Conservation (phyloP, 768 basidiomycete species). For the Austroboletus festivus region DNA sequence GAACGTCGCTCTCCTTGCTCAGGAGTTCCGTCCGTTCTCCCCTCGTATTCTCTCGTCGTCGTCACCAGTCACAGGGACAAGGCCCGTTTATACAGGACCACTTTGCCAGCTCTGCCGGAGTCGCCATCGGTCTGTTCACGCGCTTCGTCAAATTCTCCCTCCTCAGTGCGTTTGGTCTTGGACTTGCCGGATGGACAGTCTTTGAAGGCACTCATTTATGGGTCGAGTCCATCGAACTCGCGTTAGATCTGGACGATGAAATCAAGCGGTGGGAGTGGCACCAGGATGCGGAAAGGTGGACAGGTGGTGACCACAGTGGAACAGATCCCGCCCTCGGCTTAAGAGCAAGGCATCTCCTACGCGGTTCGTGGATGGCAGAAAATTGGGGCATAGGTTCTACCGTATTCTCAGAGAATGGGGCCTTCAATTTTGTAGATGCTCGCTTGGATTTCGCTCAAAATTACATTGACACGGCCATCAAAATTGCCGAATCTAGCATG, state of each 20-base stretch:
- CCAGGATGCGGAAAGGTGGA: conserved; percentile 58
- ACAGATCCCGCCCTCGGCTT: conserved; percentile 72
- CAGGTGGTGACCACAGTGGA: conserved; percentile 54
- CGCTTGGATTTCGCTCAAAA: conserved; percentile 51
- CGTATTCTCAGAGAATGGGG: conserved; percentile 33
- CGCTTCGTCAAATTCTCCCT: conserved; percentile 51
- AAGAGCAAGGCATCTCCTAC: conserved; percentile 56
- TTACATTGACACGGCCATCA: conserved; percentile 50
- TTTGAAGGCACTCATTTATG: conserved; percentile 60
- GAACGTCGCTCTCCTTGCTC: conserved; percentile 2
- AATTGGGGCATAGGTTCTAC: conserved; percentile 57
- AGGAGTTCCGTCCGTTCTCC: conserved; percentile 6
- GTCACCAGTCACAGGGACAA: conserved; percentile 18
- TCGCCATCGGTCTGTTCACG: conserved; percentile 42
- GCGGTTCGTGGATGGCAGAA: conserved; percentile 70
- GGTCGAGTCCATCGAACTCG: conserved; percentile 57
- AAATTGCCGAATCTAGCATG: conserved; percentile 40
- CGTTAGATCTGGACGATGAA: conserved; percentile 48
- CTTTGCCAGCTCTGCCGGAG: conserved; percentile 34
- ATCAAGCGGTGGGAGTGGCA: conserved; percentile 66
- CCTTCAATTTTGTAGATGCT: conserved; percentile 50
- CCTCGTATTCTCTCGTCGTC: conserved; percentile 4
- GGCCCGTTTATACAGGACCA: conserved; percentile 31
- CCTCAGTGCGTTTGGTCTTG: conserved; percentile 42
- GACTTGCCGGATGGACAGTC: conserved; percentile 42